Evolutionary conservation across 257 asterid genomes (phyloP), one percentile per base, ranked within the genome.

Genomic region (Verbascum thapsus): DNA sequence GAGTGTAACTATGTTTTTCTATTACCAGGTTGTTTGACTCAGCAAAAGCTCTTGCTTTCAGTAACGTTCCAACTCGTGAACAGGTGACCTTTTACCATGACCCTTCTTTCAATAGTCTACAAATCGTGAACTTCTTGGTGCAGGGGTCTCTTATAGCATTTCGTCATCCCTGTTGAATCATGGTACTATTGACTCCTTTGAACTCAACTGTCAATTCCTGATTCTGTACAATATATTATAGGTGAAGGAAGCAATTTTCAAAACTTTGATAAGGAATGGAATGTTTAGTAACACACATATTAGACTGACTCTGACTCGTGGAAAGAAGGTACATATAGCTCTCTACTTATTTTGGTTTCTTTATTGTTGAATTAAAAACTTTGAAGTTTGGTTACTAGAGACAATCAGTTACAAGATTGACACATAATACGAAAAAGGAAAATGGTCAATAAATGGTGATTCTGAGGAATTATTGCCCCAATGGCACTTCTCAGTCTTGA

Each of bases 161-260:
- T n/a, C n/a, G 41, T 44, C 7, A 48, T 26, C n/a, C 22, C 11
- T 42, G 10, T 16, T 20, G 19, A 15, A 55, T 39, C 39, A 50
- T 41, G 50, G 37, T 45, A 30, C 23, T 23, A 1, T 69, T n/a
- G n/a, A 37, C 53, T 62, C 47, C n/a, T 35, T 48, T 53, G 45
- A 39, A 19, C 41, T 49, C 35, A n/a, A 40, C 18, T 20, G 8
- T 48, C 17, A 20, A 17, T 60, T 52, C 47, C 52, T 48, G 30
- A 39, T 53, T 57, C 4, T 15, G 7, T 71, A 68, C 65, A 11
- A 47, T 38, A 34, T 67, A 26, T 70, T 80, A 69, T 91, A 92
- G 99, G 95, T 89, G 65, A 87, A 82, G 80, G 95, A 89, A 67
- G 94, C 99, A 41, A 89, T 89, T 50, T 92, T 92, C 79, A 80